phyloP scores from a whole-genome alignment of 1,139 yeast genomes.

The Zygoascus hellenicus region DNA sequence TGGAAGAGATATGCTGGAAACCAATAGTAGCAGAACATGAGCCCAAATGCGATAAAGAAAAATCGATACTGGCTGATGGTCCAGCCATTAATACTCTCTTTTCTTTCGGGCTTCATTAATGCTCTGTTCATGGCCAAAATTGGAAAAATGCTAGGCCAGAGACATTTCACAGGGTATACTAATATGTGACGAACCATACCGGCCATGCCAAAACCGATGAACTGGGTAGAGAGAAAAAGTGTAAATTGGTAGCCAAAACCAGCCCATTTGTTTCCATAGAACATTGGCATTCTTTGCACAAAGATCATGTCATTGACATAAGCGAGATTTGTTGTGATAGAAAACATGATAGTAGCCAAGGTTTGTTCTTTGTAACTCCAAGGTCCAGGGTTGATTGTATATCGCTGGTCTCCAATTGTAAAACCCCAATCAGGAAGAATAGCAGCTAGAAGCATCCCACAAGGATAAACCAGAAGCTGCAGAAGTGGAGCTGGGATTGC shows the following conservation, averaged over 20 bases:
- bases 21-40: constrained; percentile 52
- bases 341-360: constrained; percentile 40
- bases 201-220: constrained; percentile 54
- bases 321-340: constrained; percentile 35
- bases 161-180: constrained; percentile 50
- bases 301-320: constrained; percentile 35
- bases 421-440: constrained; percentile 46
- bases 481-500: constrained; percentile 42
- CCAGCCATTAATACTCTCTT: constrained; percentile 42
- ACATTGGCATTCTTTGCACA: constrained; percentile 28
- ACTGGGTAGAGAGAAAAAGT: constrained; percentile 49
- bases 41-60: constrained; percentile 38
- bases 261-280: constrained; percentile 26
- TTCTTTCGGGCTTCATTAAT: constrained; percentile 37
- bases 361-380: constrained; percentile 68
- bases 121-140: constrained; percentile 34
- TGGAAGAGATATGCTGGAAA: constrained; percentile 47
- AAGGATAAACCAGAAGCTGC: constrained; percentile 51
- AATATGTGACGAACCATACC: constrained; percentile 41
- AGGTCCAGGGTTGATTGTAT: constrained; percentile 51
- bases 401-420: constrained; percentile 35
- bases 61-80: constrained; percentile 40
- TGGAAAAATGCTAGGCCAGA: constrained; percentile 43
- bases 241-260: constrained; percentile 42
- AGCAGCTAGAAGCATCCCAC: constrained; percentile 38